phyloP scores from a whole-genome alignment of 257 asterid species.

The Solanum ossicruentum region DNA sequence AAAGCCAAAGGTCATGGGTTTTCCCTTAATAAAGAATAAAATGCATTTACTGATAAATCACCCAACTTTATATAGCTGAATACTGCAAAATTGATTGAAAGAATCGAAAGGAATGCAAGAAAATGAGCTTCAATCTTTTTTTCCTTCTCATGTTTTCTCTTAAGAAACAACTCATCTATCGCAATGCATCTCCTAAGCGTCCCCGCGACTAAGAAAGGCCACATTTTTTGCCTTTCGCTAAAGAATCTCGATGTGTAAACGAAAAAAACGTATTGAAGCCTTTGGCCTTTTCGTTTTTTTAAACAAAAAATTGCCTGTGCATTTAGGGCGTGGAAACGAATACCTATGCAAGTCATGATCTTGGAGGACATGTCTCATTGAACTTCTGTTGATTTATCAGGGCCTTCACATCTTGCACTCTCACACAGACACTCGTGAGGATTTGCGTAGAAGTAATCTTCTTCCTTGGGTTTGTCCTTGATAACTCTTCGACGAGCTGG shows the following conservation, averaged over 20 bases:
- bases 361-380: constrained; percentile 5
- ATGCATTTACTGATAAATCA: neutral
- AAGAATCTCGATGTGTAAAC: constrained; percentile 16
- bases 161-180: neutral
- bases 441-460: constrained; percentile 78
- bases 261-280: constrained; percentile 1
- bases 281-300: neutral
- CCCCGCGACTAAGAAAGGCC: neutral
- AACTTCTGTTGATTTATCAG: constrained; percentile 24
- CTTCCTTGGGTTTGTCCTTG: constrained; percentile 73
- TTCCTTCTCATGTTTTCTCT: neutral
- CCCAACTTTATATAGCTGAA: neutral
- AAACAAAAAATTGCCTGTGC: neutral
- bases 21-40: neutral
- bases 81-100: neutral
- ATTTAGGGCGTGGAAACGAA: neutral
- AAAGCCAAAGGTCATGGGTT: neutral
- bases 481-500: constrained; percentile 39
- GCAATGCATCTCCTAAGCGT: neutral
- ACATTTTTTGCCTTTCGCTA: constrained; percentile 11
- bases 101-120: neutral
- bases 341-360: neutral
- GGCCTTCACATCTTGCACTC: constrained; percentile 23
- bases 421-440: constrained; percentile 77
- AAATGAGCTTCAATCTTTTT: neutral